Percentiles rank a stretch among this genome's conserved stretches.
phyloP scores from a whole-genome alignment of 441 rosid genomes.

The Daphne laureola region DNA sequence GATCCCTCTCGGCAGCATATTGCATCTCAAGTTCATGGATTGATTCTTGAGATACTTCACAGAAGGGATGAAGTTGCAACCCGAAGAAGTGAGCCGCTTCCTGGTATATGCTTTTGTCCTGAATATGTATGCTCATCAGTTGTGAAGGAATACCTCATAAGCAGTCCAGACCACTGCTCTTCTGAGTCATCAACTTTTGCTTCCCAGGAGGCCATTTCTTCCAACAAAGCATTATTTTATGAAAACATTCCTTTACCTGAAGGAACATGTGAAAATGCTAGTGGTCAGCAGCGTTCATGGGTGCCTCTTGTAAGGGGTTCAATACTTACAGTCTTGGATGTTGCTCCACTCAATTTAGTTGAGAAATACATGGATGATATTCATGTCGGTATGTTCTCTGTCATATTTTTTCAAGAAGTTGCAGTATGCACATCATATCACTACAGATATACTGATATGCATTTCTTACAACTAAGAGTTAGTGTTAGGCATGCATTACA shows the following conservation, averaged over 20 bases:
- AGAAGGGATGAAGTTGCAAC: slow-evolving; percentile 49
- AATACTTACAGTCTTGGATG: slow-evolving; percentile 49
- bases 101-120: slow-evolving; percentile 39
- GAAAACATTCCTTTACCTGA: slow-evolving; percentile 15
- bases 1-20: slow-evolving; percentile 68
- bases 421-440: too few species aligned
- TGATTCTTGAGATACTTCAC: slow-evolving; percentile 64
- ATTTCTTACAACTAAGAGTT: too few species aligned
- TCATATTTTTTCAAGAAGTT: too few species aligned
- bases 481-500: too few species aligned
- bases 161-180: slow-evolving; percentile 15
- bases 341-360: slow-evolving; percentile 56
- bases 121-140: slow-evolving; percentile 40
- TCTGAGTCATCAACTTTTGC: slow-evolving; percentile 20
- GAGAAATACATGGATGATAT: slow-evolving; percentile 58
- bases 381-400: slow-evolving; percentile 44
- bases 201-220: slow-evolving; percentile 16
- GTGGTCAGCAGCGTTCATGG: slow-evolving; percentile 31
- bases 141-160: slow-evolving; percentile 26
- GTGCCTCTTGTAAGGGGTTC: slow-evolving; percentile 36
- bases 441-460: too few species aligned
- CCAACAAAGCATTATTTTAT: slow-evolving; percentile 19
- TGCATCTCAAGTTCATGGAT: slow-evolving; percentile 64
- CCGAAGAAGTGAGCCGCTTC: slow-evolving; percentile 46
- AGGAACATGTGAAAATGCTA: slow-evolving; percentile 14